Percentiles rank a stretch among this genome's conserved stretches.
phyloP scores from a whole-genome alignment of 2,329 filamentous ascomycete species.

The Dothideomycetes sp. region DNA sequence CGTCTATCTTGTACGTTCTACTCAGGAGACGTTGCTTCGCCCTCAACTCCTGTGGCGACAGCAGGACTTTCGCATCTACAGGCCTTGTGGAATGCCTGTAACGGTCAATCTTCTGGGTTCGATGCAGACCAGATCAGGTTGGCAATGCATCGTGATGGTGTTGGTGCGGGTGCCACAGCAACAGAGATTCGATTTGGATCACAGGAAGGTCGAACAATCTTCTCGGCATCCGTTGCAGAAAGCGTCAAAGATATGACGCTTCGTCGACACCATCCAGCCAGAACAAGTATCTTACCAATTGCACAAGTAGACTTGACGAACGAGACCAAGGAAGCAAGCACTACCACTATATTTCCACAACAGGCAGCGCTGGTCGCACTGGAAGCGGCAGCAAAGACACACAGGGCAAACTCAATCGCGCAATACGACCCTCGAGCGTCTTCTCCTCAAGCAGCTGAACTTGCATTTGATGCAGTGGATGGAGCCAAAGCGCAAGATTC shows the following conservation, averaged over 20 bases:
- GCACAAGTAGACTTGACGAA: conserved; percentile 10
- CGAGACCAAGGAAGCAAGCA: conserved; percentile 23
- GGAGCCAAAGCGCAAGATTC: conserved; percentile 59
- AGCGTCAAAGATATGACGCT: conserved; percentile 7
- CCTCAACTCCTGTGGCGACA: not conserved
- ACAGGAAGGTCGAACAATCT: conserved; percentile 8
- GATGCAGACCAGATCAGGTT: conserved; percentile 7
- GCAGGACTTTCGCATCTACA: conserved; percentile 14
- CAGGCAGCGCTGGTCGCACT: conserved; percentile 38
- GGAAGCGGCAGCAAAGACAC: conserved; percentile 36
- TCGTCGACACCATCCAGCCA: conserved; percentile 14
- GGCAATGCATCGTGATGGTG: conserved; percentile 7
- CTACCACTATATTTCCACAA: conserved; percentile 35
- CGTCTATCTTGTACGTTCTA: not conserved
- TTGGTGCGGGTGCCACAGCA: not conserved
- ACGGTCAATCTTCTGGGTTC: not conserved
- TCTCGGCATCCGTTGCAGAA: conserved; percentile 4
- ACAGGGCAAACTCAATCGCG: conserved; percentile 44
- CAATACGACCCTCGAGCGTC: conserved; percentile 59
- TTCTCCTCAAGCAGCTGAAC: conserved; percentile 51
- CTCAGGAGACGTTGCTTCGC: not conserved
- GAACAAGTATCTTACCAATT: conserved; percentile 12
- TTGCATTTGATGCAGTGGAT: conserved; percentile 50
- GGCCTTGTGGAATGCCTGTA: conserved; percentile 14
- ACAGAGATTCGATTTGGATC: conserved; percentile 6